phyloP scores from a whole-genome alignment of 176 grass and related monocot genomes.

The Pharus latifolius region DNA sequence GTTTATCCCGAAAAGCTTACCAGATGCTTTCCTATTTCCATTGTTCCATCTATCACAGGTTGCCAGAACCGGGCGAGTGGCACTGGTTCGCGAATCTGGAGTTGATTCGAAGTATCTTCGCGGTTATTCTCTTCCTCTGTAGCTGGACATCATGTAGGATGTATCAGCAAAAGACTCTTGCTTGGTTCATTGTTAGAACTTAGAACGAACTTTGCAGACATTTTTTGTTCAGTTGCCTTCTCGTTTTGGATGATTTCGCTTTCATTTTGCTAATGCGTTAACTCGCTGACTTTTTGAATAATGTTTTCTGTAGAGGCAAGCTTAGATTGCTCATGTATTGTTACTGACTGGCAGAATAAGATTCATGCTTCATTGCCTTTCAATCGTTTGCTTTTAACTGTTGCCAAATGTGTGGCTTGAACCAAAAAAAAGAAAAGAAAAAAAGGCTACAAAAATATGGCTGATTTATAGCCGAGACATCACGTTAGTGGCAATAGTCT shows the following conservation, averaged over 20 bases:
- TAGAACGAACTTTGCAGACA: neutral
- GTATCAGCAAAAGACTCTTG: neutral
- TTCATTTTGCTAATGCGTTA: neutral
- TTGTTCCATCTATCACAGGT: slow-evolving; percentile 36
- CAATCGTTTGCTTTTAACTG: neutral
- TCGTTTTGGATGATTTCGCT: neutral
- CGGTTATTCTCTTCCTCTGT: slow-evolving; percentile 52
- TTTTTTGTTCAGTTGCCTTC: neutral
- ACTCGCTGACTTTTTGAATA: neutral
- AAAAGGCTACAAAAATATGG: too few relatives aligned
- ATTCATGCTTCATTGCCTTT: neutral
- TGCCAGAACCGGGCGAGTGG: slow-evolving; percentile 72
- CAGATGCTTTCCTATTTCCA: neutral
- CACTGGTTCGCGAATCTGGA: slow-evolving; percentile 62
- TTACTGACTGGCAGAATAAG: neutral
- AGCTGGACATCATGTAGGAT: neutral
- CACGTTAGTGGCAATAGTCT: too few relatives aligned
- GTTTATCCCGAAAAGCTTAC: neutral
- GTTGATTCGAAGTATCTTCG: slow-evolving; percentile 79
- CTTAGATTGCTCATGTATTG: neutral
- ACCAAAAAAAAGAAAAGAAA: too few relatives aligned
- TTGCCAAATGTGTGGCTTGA: too few relatives aligned
- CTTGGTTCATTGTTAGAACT: neutral
- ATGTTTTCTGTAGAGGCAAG: neutral
- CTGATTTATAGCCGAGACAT: too few relatives aligned